Conservation (phyloP, 768 basidiomycete genomes). For the Glaciozyma antarctica region DNA sequence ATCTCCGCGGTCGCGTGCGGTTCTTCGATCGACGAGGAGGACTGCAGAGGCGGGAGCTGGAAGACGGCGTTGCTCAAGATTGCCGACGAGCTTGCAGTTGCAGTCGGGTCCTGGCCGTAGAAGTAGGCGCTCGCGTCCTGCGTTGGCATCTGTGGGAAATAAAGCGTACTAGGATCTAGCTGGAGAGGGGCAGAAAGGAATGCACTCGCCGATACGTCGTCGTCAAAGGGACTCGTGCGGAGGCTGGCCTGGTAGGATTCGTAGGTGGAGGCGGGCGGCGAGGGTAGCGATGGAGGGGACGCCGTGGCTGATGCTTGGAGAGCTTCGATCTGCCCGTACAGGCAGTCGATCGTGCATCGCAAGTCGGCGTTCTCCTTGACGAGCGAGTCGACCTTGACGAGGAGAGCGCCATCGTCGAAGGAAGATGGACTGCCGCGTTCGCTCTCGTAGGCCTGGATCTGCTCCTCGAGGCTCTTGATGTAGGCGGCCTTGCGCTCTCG, state of each 20-base stretch:
- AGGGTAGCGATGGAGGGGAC: background rate
- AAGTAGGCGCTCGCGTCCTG: too few species aligned
- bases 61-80: background rate
- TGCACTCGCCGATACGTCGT: background rate
- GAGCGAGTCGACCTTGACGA: background rate
- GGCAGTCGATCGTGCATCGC: background rate
- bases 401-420: background rate
- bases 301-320: background rate
- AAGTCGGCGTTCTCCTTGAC: background rate
- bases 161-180: background rate
- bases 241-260: background rate
- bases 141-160: background rate
- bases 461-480: background rate
- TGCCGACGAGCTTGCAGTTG: too few species aligned
- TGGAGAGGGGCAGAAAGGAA: background rate
- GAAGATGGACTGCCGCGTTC: background rate
- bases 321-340: background rate
- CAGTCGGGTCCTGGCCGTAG: too few species aligned
- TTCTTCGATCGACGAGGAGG: background rate
- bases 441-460: background rate
- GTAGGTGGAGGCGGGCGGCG: background rate
- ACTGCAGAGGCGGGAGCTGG: background rate
- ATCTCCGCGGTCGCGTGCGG: background rate
- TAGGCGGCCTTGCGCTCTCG: conserved; percentile 1
- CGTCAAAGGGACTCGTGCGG: too few species aligned